A percentile compares a stretch with the other conserved stretches of the same genome.
Conservation (phyloP, 306 rosid genomes). For the Lagenaria siceraria region DNA sequence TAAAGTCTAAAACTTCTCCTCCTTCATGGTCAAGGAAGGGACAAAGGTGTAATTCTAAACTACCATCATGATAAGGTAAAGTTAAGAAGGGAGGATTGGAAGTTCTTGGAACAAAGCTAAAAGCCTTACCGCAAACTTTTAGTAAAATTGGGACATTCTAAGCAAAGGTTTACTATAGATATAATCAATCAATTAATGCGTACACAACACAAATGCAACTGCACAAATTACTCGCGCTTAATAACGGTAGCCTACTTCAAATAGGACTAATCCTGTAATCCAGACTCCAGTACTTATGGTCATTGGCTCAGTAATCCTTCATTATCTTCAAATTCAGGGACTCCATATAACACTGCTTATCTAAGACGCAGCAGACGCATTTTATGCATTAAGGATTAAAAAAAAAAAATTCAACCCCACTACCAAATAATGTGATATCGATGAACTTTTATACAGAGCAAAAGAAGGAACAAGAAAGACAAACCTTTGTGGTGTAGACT, state of each 20-base stretch:
- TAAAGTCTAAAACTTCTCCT: not conserved
- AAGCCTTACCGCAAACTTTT: not conserved
- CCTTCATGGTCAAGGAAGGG: not conserved
- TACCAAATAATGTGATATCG: not conserved
- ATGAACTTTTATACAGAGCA: not conserved
- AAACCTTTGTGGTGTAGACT: conserved; percentile 76
- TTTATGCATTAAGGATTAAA: not conserved
- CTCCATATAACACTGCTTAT: not conserved
- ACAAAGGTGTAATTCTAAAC: not conserved
- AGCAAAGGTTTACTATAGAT: not conserved
- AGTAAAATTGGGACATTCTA: not conserved
- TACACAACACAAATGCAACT: not conserved
- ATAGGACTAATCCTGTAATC: not conserved
- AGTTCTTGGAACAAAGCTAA: not conserved
- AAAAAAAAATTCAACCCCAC: not conserved
- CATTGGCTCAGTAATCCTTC: not conserved
- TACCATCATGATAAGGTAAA: not conserved
- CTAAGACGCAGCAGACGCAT: not conserved
- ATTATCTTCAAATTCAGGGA: not conserved
- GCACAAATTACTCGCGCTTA: not conserved
- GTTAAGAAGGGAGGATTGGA: not conserved
- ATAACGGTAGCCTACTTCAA: not conserved
- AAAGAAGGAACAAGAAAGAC: not conserved
- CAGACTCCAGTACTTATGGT: not conserved
- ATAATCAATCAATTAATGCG: not conserved